Percentiles rank a stretch among this genome's conserved stretches.
Conservation (phyloP, 805 yeast species). For the Metschnikowia cerradonensis region DNA sequence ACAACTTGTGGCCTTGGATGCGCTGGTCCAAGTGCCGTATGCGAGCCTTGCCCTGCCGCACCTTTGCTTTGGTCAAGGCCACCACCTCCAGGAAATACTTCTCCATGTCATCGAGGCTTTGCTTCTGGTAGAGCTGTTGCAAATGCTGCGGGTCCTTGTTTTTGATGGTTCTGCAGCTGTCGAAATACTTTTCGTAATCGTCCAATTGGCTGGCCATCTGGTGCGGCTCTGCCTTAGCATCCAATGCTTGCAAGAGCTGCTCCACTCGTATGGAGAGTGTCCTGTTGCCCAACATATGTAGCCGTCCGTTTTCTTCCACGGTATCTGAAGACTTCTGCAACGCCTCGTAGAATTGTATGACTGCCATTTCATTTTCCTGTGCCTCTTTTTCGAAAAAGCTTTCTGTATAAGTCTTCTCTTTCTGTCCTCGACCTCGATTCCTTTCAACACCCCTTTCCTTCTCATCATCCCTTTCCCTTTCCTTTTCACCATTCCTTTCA, state of each 20-base stretch:
- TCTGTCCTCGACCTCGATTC: too few species aligned
- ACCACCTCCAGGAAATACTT: neutral
- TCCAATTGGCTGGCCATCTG: constrained; percentile 2
- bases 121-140: constrained; percentile 1
- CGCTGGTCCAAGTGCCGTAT: neutral
- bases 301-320: neutral
- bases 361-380: neutral
- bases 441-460: too few species aligned
- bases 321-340: constrained; percentile 1
- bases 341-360: constrained; percentile 1
- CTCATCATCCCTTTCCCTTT: too few species aligned
- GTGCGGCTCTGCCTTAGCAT: neutral
- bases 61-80: neutral
- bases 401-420: neutral
- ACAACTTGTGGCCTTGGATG: neutral
- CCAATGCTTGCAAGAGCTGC: constrained; percentile 1
- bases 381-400: neutral
- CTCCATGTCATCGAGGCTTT: neutral
- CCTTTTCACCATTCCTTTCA: too few species aligned
- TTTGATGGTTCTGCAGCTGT: neutral
- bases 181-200: constrained; percentile 1
- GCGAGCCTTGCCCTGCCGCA: neutral
- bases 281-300: constrained; percentile 1
- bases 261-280: neutral
- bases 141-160: constrained; percentile 2